Conservation (phyloP, 345 rosid species). For the Fremontodendron californicum region DNA sequence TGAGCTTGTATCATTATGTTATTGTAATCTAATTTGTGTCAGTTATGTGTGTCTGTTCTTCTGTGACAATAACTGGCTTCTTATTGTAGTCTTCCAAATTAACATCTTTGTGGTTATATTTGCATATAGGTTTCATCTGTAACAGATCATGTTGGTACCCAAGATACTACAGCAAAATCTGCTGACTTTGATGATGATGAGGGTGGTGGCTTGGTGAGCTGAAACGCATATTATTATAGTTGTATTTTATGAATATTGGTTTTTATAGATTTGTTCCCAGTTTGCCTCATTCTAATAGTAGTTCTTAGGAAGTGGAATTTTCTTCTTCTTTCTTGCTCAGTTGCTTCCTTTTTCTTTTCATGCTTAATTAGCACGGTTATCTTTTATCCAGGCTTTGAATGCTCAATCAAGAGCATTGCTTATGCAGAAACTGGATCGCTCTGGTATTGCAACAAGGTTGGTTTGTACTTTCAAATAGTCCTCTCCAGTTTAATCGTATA, state of each 20-base stretch:
- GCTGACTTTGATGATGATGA: too few relatives aligned
- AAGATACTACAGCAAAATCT: slow-evolving; percentile 66
- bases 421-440: slow-evolving; percentile 87
- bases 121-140: slow-evolving; percentile 71
- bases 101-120: slow-evolving; percentile 2
- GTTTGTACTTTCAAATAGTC: slow-evolving; percentile 12
- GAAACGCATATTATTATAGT: neutral
- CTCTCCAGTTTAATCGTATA: neutral
- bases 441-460: slow-evolving; percentile 72
- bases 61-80: neutral
- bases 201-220: too few relatives aligned
- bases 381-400: slow-evolving; percentile 57
- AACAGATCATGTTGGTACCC: slow-evolving; percentile 76
- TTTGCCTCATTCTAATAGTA: neutral
- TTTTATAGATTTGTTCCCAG: neutral
- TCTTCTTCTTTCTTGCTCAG: neutral
- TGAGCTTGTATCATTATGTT: neutral
- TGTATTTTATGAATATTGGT: neutral
- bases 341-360: neutral
- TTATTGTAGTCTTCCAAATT: neutral
- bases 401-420: slow-evolving; percentile 84
- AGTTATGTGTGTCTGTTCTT: neutral
- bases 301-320: neutral
- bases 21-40: neutral
- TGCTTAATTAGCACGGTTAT: slow-evolving; percentile 4